Evolutionary conservation across 495 filamentous ascomycete genomes (phyloP), one percentile per base, ranked within the genome.

Genomic region (Terfezia boudieri): DNA sequence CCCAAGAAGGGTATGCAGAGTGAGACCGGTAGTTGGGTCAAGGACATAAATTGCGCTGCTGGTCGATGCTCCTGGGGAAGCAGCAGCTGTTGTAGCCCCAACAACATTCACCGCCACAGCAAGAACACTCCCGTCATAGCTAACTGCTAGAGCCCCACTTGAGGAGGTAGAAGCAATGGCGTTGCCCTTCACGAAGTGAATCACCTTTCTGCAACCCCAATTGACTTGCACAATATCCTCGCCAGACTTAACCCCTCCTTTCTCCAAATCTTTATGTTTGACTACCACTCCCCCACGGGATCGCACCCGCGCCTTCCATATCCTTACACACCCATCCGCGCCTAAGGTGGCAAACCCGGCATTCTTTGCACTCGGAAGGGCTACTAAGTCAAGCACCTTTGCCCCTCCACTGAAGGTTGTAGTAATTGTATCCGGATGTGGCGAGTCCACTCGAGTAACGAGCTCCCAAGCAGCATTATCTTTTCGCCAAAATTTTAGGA

Each of bases 401-500:
- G 79, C 74, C 2, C 77, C 67, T 14, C 67, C 58, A 7, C 20
- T 17, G 9, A 59, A 57, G 38, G 53, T 68, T n/a, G 63, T 64
- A 50, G 59, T 62, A 20, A 9, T 20, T 50, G 57, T 68, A 62
- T 62, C 58, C 50, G 75, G 72, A 69, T 99, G 90, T 14, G 90
- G 88, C 11, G 77, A 73, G 65, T 94, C 84, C 43, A 96, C 76
- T 17, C 89, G 74, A 8, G 86, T 81, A 35, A 83, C 76, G 11
- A 96, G 68, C 62, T 84, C 77, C 74, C 88, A 85, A 2, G 70
- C 64, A 43, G 72, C 71, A 36, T 71, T 73, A 20, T 73, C 66
- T 41, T 74, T 76, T 53, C 74, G 74, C 90, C 90, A 99, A 64
- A 99, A 89, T 60, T 89, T 94, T 22, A 99, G 69, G 59, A 80